A percentile compares a stretch with the other conserved stretches of the same genome.
phyloP scores from a whole-genome alignment of 345 rosid genomes.

The Noccaea bulbosa region DNA sequence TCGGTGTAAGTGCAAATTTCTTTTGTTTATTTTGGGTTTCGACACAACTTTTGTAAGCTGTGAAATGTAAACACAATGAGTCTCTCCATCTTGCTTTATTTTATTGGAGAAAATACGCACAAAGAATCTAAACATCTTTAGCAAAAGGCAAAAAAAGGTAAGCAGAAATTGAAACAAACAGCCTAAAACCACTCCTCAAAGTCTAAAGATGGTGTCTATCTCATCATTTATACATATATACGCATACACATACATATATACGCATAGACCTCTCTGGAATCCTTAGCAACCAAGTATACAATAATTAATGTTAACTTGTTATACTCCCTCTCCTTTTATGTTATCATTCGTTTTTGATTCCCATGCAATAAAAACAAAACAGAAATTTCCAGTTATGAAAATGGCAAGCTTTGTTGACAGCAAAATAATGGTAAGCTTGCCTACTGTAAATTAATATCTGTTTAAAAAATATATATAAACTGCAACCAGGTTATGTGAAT shows the following conservation, averaged over 20 bases:
- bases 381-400: slow-evolving; percentile 15
- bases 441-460: neutral
- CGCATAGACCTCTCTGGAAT: slow-evolving; percentile 27
- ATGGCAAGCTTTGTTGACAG: neutral
- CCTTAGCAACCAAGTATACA: slow-evolving; percentile 44
- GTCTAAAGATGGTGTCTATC: slow-evolving; percentile 35
- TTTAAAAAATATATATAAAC: neutral
- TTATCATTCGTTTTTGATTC: slow-evolving; percentile 29
- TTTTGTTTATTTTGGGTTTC: neutral
- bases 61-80: slow-evolving; percentile 33
- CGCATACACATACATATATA: slow-evolving; percentile 13
- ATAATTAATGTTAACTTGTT: slow-evolving; percentile 12
- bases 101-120: slow-evolving; percentile 15
- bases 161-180: slow-evolving; percentile 31
- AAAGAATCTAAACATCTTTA: slow-evolving; percentile 26
- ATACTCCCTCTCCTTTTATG: slow-evolving; percentile 1
- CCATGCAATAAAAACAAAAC: slow-evolving; percentile 40
- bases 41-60: neutral
- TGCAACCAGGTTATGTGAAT: neutral
- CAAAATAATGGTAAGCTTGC: neutral
- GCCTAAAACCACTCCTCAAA: slow-evolving; percentile 41
- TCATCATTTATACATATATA: slow-evolving; percentile 26
- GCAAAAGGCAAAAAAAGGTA: slow-evolving; percentile 32
- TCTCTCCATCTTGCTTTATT: slow-evolving; percentile 1
- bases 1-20: neutral